Percentiles rank a stretch among this genome's conserved stretches.
Conservation (phyloP, 1,139 yeast species). For the Saccharomycopsis crataegensis region DNA sequence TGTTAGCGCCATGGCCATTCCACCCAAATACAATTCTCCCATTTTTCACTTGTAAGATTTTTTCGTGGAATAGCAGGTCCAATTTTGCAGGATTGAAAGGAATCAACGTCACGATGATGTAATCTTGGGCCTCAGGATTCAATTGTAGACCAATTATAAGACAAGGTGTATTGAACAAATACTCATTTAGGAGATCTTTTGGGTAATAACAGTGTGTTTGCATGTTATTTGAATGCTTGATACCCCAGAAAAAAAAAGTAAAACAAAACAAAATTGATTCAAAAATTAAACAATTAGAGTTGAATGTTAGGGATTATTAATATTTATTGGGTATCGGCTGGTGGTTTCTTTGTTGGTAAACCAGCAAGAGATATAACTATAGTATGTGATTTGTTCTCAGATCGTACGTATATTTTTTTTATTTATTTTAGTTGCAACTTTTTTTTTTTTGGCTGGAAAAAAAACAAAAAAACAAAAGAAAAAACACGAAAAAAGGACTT, state of each 20-base stretch:
- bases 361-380: neutral
- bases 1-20: neutral
- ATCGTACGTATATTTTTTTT: no score
- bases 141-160: constrained; percentile 15
- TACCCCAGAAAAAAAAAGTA: no score
- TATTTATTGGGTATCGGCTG: neutral
- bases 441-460: no score
- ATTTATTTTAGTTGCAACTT: no score
- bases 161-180: constrained; percentile 16
- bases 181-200: constrained; percentile 14
- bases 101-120: constrained; percentile 15
- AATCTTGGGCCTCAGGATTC: constrained; percentile 8
- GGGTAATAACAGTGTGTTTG: constrained; percentile 19
- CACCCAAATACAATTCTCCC: neutral
- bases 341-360: neutral
- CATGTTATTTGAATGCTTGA: constrained; percentile 1
- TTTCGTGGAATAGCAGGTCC: constrained; percentile 1
- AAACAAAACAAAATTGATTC: neutral
- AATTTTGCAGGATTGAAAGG: constrained; percentile 16
- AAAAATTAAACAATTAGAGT: no score
- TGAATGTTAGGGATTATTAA: no score
- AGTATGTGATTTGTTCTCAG: no score
- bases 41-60: neutral
- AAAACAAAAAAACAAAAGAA: no score
- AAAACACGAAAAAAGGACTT: no score